phyloP scores from a whole-genome alignment of 2,329 filamentous ascomycete species.

The Herpotrichia juniperi region DNA sequence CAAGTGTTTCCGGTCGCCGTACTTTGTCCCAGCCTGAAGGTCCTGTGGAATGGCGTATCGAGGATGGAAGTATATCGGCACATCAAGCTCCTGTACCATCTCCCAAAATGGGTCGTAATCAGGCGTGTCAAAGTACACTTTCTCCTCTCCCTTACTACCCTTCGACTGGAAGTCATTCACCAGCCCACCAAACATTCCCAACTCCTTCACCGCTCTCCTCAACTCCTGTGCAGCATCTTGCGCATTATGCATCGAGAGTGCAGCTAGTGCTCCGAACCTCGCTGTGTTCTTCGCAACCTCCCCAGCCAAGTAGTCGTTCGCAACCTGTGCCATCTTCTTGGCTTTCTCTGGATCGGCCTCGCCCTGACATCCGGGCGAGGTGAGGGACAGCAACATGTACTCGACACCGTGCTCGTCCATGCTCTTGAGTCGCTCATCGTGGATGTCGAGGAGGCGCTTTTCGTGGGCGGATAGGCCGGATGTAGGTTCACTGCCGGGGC shows the following conservation, averaged over 20 bases:
- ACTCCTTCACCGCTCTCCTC: conserved; percentile 34
- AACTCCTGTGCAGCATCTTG: conserved; percentile 37
- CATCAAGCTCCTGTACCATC: conserved; percentile 37
- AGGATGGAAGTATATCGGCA: conserved; percentile 43
- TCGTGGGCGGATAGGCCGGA: conserved; percentile 31
- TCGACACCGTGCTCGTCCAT: conserved; percentile 39
- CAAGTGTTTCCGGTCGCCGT: conserved; percentile 34
- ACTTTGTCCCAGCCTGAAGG: conserved; percentile 30
- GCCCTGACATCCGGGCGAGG: conserved; percentile 33
- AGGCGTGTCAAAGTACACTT: conserved; percentile 40
- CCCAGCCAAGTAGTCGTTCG: conserved; percentile 33
- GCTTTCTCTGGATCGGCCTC: conserved; percentile 30
- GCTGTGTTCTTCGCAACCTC: conserved; percentile 35
- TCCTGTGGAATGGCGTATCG: conserved; percentile 36
- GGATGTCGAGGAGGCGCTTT: conserved; percentile 32
- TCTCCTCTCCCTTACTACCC: conserved; percentile 33
- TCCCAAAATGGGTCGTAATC: conserved; percentile 41
- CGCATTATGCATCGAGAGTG: conserved; percentile 42
- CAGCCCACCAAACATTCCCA: conserved; percentile 68
- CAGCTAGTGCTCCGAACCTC: conserved; percentile 32
- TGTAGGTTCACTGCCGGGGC: conserved; percentile 24
- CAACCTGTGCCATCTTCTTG: conserved; percentile 26
- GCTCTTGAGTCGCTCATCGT: conserved; percentile 28
- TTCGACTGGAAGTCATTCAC: conserved; percentile 49
- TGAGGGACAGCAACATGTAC: conserved; percentile 37